A percentile compares a stretch with the other conserved stretches of the same genome.
Conservation (phyloP, 352 stramenopile species). For the Globisporangium carolinianum region DNA sequence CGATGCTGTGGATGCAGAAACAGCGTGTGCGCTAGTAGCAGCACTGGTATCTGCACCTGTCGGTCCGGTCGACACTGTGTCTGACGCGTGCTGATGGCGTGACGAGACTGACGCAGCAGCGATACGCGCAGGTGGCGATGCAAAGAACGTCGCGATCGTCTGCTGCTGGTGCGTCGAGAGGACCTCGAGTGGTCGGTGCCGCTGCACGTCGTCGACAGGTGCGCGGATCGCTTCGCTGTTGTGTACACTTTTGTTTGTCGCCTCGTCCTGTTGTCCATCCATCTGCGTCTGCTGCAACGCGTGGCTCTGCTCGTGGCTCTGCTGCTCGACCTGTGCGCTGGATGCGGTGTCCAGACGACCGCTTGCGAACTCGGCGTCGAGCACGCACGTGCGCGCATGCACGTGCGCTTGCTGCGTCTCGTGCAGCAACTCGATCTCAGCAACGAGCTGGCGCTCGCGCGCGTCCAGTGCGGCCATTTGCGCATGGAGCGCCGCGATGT, state of each 20-base stretch:
- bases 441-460: conserved; percentile 31
- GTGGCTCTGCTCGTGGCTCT: conserved; percentile 1
- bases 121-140: conserved; percentile 5
- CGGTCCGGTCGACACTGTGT: too few species aligned
- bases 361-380: conserved; percentile 43
- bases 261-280: background rate
- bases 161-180: conserved; percentile 53
- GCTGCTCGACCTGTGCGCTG: conserved; percentile 32
- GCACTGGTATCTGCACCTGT: too few species aligned
- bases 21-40: background rate
- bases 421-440: conserved; percentile 39
- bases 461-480: conserved; percentile 24
- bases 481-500: conserved; percentile 15
- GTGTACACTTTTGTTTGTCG: background rate
- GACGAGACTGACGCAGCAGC: too few species aligned
- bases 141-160: conserved; percentile 42
- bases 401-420: conserved; percentile 31
- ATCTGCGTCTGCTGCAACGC: conserved; percentile 3
- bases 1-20: background rate
- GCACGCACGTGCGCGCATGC: conserved; percentile 29
- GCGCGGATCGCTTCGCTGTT: conserved; percentile 12
- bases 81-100: too few species aligned
- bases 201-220: conserved; percentile 28
- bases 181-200: conserved; percentile 36
- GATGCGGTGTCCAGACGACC: conserved; percentile 37